phyloP scores from a whole-genome alignment of 257 asterid species.

The Jacaranda copaia region DNA sequence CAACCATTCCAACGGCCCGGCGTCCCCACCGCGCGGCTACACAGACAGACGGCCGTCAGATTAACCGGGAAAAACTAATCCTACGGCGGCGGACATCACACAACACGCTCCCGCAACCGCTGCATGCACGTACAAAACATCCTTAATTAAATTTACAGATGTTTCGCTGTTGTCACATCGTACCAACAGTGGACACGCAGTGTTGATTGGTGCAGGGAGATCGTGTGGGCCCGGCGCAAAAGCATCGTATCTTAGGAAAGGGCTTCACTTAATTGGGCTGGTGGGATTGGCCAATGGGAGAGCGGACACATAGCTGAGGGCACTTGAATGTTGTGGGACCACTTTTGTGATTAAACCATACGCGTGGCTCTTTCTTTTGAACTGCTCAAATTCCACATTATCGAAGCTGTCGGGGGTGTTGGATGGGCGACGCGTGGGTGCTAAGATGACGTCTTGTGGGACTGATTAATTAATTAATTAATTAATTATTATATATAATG shows the following conservation, averaged over 20 bases:
- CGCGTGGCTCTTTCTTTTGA: conserved; percentile 39
- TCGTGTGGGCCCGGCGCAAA: conserved; percentile 47
- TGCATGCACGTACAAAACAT: neutral
- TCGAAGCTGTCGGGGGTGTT: neutral
- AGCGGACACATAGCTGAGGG: conserved; percentile 42
- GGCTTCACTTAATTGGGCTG: conserved; percentile 42
- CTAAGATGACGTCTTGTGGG: conserved; percentile 10
- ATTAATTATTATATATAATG: no score
- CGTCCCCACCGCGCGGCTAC: neutral
- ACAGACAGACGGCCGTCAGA: neutral
- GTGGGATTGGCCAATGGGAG: conserved; percentile 32
- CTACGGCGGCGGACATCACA: neutral
- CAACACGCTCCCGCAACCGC: no score
- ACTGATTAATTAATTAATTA: neutral
- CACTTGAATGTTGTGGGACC: conserved; percentile 52
- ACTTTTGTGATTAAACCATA: conserved; percentile 38
- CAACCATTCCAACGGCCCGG: no score
- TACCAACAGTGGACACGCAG: neutral
- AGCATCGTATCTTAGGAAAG: conserved; percentile 54
- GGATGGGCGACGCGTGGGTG: conserved; percentile 31
- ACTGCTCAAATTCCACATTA: neutral
- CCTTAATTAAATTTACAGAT: neutral
- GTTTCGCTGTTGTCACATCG: neutral
- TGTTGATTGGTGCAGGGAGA: conserved; percentile 46
- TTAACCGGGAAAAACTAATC: neutral